Percentiles rank a stretch among this genome's conserved stretches.
Conservation (phyloP, 441 rosid species). For the Kokia cookei region DNA sequence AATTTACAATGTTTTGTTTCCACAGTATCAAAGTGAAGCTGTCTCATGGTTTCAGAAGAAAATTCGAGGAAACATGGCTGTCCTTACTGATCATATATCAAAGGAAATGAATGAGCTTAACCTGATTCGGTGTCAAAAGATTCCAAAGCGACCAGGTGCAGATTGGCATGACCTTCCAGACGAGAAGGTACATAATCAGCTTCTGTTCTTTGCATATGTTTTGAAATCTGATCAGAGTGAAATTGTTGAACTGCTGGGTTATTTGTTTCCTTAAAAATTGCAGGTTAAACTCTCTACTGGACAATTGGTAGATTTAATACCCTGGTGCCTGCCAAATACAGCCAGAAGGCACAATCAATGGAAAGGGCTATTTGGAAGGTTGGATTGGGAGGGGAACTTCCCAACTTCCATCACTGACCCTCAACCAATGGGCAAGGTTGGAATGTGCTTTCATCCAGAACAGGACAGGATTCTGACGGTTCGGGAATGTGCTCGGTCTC, state of each 20-base stretch:
- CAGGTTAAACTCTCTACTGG: conserved; percentile 68
- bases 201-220: neutral
- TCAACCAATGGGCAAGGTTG: conserved; percentile 92
- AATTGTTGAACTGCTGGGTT: neutral
- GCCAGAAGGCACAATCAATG: conserved; percentile 72
- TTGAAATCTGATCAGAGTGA: neutral
- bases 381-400: conserved; percentile 92
- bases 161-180: conserved; percentile 87
- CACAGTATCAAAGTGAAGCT: conserved; percentile 57
- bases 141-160: conserved; percentile 81
- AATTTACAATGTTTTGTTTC: conserved; percentile 1
- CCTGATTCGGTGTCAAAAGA: conserved; percentile 57
- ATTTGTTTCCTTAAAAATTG: neutral
- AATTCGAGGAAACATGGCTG: conserved; percentile 43
- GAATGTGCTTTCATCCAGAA: conserved; percentile 91
- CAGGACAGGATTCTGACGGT: conserved; percentile 83
- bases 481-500: conserved; percentile 90
- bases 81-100: conserved; percentile 68
- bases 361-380: conserved; percentile 87
- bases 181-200: conserved; percentile 42
- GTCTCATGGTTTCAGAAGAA: conserved; percentile 67
- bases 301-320: conserved; percentile 52
- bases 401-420: conserved; percentile 90
- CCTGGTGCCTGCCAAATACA: conserved; percentile 78
- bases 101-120: conserved; percentile 82